Evolutionary conservation across 345 rosid species (phyloP), one percentile per base, ranked within the genome.

Genomic region (Jatropha curcas): DNA sequence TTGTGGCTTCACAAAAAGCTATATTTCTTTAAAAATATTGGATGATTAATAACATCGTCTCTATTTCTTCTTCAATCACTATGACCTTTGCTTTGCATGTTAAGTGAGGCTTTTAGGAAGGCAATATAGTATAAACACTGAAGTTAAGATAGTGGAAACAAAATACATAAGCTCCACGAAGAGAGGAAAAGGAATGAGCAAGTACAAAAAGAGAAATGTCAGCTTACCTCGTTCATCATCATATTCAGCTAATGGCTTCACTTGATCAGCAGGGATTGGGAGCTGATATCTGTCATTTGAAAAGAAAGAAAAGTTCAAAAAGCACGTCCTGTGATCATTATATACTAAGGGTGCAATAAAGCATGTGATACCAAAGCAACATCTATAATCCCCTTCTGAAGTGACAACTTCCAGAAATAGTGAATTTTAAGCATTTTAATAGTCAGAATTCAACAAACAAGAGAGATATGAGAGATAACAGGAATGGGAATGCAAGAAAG

Each of bases 201-300:
- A 31, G 13, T 11, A 17, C 7, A 11, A 19, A n/a, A 43, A 16
- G n/a, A 17, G 53, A 24, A 56, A 56, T 17, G 50, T 16, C 39
- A 48, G 58, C 37, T 63, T 73, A 72, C 83, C 83, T 76, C 83
- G 71, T 48, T 76, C 68, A 31, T 71, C 46, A 39, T 80, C 83
- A 72, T 56, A 39, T 68, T 72, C 83, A 76, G 58, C 66, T 71
- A 46, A 68, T 55, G 83, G 77, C 70, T 39, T 80, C 59, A 80
- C 83, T 68, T 68, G 83, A 68, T 80, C 83, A 31, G 68, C 71
- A 24, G 80, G 77, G 56, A 80, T 76, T 45, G 83, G 83, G 4
- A 71, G 83, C 55, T 80, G 83, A 68, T 80, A 76, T 16, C 83
- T 80, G 58, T 48, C 20, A 50, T 48, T 67, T 67, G 2, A 30